Evolutionary conservation across 495 filamentous ascomycete genomes (phyloP), one percentile per base, ranked within the genome.

Genomic region (Xylaria longipes): DNA sequence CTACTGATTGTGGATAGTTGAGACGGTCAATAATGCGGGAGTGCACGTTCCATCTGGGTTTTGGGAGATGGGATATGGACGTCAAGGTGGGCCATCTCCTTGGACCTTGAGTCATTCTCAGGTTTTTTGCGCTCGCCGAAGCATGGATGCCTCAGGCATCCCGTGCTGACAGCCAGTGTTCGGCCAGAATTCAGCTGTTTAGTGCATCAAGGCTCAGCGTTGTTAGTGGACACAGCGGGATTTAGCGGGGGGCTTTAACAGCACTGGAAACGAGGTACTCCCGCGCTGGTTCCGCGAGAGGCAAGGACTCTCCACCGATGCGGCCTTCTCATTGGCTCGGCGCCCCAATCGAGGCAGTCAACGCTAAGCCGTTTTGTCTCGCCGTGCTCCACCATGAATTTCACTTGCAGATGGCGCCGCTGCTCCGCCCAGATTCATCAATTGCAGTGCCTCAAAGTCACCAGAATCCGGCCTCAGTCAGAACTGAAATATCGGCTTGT

Each of bases 401-500:
- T 48, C 64, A 54, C 65, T 61, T 67, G 70, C 70, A 68, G 41
- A 72, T 72, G 70, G 52, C 27, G 57, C 66, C 72, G 68, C 60
- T 77, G 75, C 77, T 79, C 77, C 75, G 77, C 77, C 77, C 50
- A 56, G 45, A 56, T 73, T 76, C 69, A 73, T 43, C 11, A 74
- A 74, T 77, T 73, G 73, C 75, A 69, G 69, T 60, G 65, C 72
- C 63, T 75, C 68, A 12, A 70, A 43, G 58, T 54, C 25, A 46
- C 56, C 63, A 69, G 37, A 65, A 57, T 64, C 66, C 71, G 52
- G 58, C 69, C 65, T 65, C 48, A 69, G 20, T 72, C 58, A 46
- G 70, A 80, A 73, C 56, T 85, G 83, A 86, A 84, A 86, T 86
- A 86, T 82, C 83, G 68, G 75, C 79, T 73, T 77, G 65, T 85